Base-by-base conservation (phyloP, 2,329 filamentous ascomycete genomes). In the Clarireedia monteithiana region DNA sequence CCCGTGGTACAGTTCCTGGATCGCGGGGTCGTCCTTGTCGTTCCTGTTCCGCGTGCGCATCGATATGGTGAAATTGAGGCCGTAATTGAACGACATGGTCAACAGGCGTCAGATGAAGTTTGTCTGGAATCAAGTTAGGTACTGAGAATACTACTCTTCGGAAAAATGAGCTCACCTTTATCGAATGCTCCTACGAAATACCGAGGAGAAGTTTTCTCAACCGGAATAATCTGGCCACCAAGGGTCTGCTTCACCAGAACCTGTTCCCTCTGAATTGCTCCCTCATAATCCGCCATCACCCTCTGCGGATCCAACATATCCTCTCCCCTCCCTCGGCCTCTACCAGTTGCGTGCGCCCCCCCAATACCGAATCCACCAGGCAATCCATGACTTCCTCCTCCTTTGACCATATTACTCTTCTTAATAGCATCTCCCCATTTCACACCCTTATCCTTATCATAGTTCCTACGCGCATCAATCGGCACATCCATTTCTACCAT, bases 111-210 rank as follows among this genome's bases (percentile, higher is more conserved):
- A 97, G 82, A 72, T 96, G 90, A 9, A 96, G 76, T 67, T 95
- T 84, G 64, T 89, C 89, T 91, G 61, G 6, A 20, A 24, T 14
- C 39, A n/a, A 17, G 39, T 53, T 47, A 63, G 34, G 59, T 24
- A 45, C 9, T 27, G 50, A 6, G 9, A 24, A 26, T 14, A 15
- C 23, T 27, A 47, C 9, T n/a, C 9, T 9, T 14, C n/a, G 20
- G 12, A 17, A 7, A 20, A 20, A 24, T 9, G 9, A 14, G 76
- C 83, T 64, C 72, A 92, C 89, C 82, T 51, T 86, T 86, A 68
- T 86, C 82, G 69, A 97, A 96, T n/a, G 91, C 86, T 27, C 90
- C 94, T 50, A 96, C 79, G 84, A 96, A 95, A 74, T 95, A 95
- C 62, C 89, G 60, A 36, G 68, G 68, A 36, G 62, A 65, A 5